A percentile compares a stretch with the other conserved stretches of the same genome.
These are phyloP conservation scores for Lycium ferocissimum DNA, from an alignment of 257 asterid genomes.

Conservation along the genomic window DNA sequence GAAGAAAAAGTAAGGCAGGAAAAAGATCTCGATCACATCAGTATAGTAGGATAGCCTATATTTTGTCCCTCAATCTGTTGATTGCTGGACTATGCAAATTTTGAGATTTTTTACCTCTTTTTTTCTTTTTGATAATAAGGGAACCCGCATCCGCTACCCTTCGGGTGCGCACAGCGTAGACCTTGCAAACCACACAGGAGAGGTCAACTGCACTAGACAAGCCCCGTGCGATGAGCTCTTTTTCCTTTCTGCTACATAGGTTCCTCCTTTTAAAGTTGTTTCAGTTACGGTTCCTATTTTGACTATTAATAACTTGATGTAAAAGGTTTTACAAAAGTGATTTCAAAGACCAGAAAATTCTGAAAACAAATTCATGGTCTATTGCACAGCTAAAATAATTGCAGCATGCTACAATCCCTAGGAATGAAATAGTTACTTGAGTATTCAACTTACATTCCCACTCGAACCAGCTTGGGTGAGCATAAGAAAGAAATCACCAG, in stretches of 20 bases:
- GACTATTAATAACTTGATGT: slow-evolving; percentile 1
- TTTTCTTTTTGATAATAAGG: no score
- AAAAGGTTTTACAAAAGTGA: slow-evolving; percentile 12
- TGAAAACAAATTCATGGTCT: background rate
- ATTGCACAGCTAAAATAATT: background rate
- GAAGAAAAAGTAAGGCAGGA: background rate
- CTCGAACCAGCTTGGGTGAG: background rate
- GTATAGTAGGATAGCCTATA: background rate
- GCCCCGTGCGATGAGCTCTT: no score
- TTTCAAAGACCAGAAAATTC: background rate
- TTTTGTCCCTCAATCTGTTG: background rate
- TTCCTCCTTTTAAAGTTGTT: background rate
- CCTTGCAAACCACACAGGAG: no score
- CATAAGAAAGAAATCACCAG: background rate
- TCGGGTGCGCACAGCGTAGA: no score
- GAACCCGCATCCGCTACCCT: no score
- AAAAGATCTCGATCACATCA: background rate
- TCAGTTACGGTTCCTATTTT: background rate
- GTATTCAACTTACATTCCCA: background rate
- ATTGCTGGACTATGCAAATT: background rate
- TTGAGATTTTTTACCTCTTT: background rate
- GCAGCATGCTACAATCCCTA: background rate
- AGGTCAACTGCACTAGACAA: no score
- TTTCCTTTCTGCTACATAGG: background rate
- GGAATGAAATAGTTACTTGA: background rate